phyloP scores from a whole-genome alignment of 208 protist species.

The Leishmania turanica region DNA sequence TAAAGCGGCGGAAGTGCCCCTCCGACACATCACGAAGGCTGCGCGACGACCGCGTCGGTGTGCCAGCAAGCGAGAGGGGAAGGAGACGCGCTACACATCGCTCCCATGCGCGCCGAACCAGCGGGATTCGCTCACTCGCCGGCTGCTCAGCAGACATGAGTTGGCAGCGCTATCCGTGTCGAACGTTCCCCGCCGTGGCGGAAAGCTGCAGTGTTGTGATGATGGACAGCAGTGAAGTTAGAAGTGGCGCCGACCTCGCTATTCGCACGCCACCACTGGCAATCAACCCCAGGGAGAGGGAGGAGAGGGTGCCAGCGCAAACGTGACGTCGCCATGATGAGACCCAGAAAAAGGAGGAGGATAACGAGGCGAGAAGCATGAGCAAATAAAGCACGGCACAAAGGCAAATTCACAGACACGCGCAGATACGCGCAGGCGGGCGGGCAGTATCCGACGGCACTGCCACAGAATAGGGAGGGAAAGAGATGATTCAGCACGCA shows the following conservation, averaged over 20 bases:
- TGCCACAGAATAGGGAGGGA: neutral
- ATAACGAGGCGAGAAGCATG: neutral
- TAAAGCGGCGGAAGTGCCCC: slow-evolving; percentile 12
- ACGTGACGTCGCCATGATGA: neutral
- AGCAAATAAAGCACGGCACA: neutral
- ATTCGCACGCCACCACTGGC: neutral
- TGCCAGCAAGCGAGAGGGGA: neutral
- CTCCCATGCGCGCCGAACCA: slow-evolving; percentile 31
- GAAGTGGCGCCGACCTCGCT: neutral
- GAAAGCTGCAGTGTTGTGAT: neutral
- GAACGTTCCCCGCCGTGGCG: neutral
- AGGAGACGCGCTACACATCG: slow-evolving; percentile 30
- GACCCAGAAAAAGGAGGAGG: neutral
- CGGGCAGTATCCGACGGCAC: neutral
- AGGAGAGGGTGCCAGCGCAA: neutral
- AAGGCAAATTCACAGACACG: neutral
- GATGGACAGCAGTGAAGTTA: neutral
- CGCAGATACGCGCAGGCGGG: neutral
- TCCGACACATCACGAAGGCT: neutral
- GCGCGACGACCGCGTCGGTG: neutral
- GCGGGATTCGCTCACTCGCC: slow-evolving; percentile 1
- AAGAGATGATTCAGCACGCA: neutral
- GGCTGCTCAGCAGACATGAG: slow-evolving; percentile 1
- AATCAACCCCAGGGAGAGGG: neutral
- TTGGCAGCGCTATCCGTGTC: neutral